A percentile compares a stretch with the other conserved stretches of the same genome.
phyloP scores from a whole-genome alignment of 2,329 filamentous ascomycete genomes.

The Macrophomina phaseolina region DNA sequence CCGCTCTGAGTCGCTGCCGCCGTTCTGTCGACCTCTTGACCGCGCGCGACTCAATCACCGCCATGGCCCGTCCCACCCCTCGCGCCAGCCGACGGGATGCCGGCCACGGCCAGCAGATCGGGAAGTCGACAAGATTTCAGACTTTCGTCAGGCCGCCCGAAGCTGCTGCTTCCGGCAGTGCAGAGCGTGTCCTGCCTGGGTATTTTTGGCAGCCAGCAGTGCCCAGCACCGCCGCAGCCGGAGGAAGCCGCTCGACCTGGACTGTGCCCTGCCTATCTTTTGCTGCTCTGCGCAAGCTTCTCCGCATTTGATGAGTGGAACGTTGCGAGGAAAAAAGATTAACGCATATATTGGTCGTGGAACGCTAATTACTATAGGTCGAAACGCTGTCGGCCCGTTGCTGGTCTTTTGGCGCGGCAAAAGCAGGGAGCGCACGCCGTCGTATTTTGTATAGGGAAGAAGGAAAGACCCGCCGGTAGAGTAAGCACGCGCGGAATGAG shows the following conservation, averaged over 20 bases:
- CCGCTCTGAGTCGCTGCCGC: neutral
- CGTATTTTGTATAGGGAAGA: slow-evolving; percentile 7
- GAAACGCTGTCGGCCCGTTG: slow-evolving; percentile 19
- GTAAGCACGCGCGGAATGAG: slow-evolving; percentile 6
- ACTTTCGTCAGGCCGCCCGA: slow-evolving; percentile 7
- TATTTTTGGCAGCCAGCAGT: slow-evolving; percentile 15
- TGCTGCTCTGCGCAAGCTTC: slow-evolving; percentile 16
- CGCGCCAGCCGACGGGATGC: slow-evolving; percentile 11
- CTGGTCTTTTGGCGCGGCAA: slow-evolving; percentile 12
- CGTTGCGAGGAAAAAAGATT: slow-evolving; percentile 24
- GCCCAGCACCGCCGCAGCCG: neutral
- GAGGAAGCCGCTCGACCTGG: slow-evolving; percentile 8
- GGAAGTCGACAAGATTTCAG: neutral
- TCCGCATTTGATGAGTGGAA: slow-evolving; percentile 21
- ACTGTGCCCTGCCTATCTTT: slow-evolving; percentile 16
- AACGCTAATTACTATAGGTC: slow-evolving; percentile 17
- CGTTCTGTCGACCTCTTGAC: neutral
- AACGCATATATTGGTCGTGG: slow-evolving; percentile 8
- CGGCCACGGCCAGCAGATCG: slow-evolving; percentile 7
- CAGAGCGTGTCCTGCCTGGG: neutral
- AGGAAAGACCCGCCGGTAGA: slow-evolving; percentile 1
- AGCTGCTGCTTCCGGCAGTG: neutral
- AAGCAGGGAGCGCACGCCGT: slow-evolving; percentile 8
- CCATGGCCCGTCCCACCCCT: neutral
- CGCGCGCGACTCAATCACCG: neutral